phyloP scores from a whole-genome alignment of 495 filamentous ascomycete genomes.

The Xylaria flabelliformis region DNA sequence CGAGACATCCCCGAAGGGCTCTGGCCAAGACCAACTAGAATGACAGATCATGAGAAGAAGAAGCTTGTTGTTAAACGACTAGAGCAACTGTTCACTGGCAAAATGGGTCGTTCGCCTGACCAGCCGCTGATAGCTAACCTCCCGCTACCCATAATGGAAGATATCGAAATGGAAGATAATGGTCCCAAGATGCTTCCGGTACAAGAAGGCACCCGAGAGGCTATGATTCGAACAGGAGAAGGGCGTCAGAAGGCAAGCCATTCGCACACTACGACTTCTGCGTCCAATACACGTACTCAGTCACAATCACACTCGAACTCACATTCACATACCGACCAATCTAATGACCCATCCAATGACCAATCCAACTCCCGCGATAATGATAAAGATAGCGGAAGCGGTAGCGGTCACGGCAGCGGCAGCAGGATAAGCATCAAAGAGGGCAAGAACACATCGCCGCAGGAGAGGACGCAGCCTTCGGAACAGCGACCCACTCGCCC shows the following conservation, averaged over 20 bases:
- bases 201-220: conserved; percentile 46
- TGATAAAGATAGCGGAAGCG: conserved; percentile 46
- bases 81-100: conserved; percentile 82
- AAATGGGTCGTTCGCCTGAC: conserved; percentile 49
- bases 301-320: conserved; percentile 38
- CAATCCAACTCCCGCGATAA: conserved; percentile 49
- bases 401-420: conserved; percentile 38
- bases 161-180: conserved; percentile 57
- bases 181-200: conserved; percentile 33
- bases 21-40: conserved; percentile 55
- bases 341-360: conserved; percentile 51
- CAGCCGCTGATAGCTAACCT: conserved; percentile 41
- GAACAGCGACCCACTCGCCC: conserved; percentile 77
- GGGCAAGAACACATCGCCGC: conserved; percentile 50
- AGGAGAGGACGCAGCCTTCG: conserved; percentile 45
- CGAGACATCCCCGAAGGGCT: conserved; percentile 66
- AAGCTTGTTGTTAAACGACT: conserved; percentile 72
- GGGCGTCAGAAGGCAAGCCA: conserved; percentile 39
- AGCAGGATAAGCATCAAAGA: conserved; percentile 34
- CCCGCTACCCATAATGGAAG: conserved; percentile 59
- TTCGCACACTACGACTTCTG: conserved; percentile 40
- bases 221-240: conserved; percentile 44
- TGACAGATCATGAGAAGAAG: conserved; percentile 73
- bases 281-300: conserved; percentile 35
- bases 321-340: conserved; percentile 39